phyloP scores from a whole-genome alignment of 345 rosid genomes.

The Dipteronia sinensis region DNA sequence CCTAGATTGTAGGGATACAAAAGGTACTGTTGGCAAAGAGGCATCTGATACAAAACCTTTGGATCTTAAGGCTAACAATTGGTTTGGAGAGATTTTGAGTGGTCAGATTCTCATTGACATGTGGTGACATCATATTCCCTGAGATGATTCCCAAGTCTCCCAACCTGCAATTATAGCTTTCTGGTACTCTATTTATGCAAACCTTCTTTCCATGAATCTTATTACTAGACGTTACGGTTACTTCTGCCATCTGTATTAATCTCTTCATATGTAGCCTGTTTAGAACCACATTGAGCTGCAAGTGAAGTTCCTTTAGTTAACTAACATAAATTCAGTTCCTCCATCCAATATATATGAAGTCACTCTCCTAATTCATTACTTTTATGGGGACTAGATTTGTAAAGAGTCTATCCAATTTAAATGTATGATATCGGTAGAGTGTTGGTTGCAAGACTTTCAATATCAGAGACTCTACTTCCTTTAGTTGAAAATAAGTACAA shows the following conservation, averaged over 20 bases:
- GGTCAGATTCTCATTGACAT: slow-evolving; percentile 55
- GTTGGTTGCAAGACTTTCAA: slow-evolving; percentile 89
- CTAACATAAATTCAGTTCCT: slow-evolving; percentile 13
- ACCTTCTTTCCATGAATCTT: slow-evolving; percentile 76
- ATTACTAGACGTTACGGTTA: slow-evolving; percentile 55
- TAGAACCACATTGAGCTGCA: slow-evolving; percentile 73
- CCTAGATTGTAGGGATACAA: slow-evolving; percentile 55
- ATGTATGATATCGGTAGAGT: slow-evolving; percentile 85
- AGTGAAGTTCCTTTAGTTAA: slow-evolving; percentile 19
- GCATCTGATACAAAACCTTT: slow-evolving; percentile 52
- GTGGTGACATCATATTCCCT: slow-evolving; percentile 56
- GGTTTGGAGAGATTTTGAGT: slow-evolving; percentile 60
- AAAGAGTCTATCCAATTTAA: slow-evolving; percentile 83
- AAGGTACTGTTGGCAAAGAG: slow-evolving; percentile 46
- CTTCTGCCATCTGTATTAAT: slow-evolving; percentile 64
- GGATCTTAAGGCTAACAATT: slow-evolving; percentile 46
- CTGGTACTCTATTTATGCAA: slow-evolving; percentile 67
- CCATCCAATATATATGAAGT: slow-evolving; percentile 1
- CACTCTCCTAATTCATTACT: slow-evolving; percentile 41
- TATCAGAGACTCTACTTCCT: slow-evolving; percentile 97
- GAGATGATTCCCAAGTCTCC: slow-evolving; percentile 50
- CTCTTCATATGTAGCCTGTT: slow-evolving; percentile 70
- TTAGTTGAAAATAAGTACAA: slow-evolving; percentile 21
- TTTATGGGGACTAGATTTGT: slow-evolving; percentile 45
- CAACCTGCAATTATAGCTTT: slow-evolving; percentile 57